Evolutionary conservation across 805 yeast species (phyloP).

Genomic region (Candida silvatica): DNA sequence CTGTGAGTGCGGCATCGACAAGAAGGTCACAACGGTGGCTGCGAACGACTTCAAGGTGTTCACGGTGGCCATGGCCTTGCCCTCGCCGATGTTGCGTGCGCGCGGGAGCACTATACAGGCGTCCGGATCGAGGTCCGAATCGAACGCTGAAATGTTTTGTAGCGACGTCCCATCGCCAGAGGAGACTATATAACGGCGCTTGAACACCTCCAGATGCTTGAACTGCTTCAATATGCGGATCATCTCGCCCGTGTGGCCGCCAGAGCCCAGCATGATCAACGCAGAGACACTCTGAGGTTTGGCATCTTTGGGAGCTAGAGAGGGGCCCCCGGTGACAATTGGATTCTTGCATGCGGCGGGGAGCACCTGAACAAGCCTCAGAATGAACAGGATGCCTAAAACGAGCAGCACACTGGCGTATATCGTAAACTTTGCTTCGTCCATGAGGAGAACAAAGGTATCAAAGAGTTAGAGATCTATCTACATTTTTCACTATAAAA

Average conservation of each 20-base stretch:
- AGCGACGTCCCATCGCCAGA: conserved; percentile 39
- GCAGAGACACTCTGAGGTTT: conserved; percentile 12
- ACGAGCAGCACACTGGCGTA: conserved; percentile 7
- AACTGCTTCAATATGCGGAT: conserved; percentile 48
- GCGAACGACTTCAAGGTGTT: conserved; percentile 26
- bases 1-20: conserved; percentile 5
- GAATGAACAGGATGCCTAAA: conserved; percentile 1
- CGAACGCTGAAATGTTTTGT: conserved; percentile 27
- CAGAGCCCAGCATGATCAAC: conserved; percentile 80
- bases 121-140: conserved; percentile 11
- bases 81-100: conserved; percentile 31
- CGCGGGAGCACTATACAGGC: conserved; percentile 13
- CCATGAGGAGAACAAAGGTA: too few relatives aligned
- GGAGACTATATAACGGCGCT: conserved; percentile 27
- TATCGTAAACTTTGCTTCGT: conserved; percentile 16
- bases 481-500: too few relatives aligned
- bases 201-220: conserved; percentile 16
- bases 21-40: conserved; percentile 8
- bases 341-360: conserved; percentile 12
- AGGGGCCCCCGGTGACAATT: too few relatives aligned
- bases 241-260: conserved; percentile 98
- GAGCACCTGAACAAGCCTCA: conserved; percentile 15
- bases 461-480: too few relatives aligned
- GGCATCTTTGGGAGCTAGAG: too few relatives aligned
- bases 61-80: conserved; percentile 19